These are phyloP conservation scores for Aspergillus carbonarius DNA, from an alignment of 2,329 filamentous ascomycete species.

Conservation along the genomic window DNA sequence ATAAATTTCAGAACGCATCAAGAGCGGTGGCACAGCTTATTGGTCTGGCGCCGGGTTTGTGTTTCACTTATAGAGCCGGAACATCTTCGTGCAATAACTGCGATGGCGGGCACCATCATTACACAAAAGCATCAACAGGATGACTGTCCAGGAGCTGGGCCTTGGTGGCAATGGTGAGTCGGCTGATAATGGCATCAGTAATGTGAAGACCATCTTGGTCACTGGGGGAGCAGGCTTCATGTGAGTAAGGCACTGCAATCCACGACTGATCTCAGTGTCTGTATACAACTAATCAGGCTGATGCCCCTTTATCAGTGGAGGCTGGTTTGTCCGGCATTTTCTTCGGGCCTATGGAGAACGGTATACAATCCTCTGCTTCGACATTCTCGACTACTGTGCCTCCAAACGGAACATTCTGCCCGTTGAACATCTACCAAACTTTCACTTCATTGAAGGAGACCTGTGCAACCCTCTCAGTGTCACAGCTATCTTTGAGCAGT, in stretches of 20 bases:
- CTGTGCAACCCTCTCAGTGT: constrained; percentile 71
- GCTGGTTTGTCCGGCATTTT: constrained; percentile 79
- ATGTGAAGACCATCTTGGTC: not conserved
- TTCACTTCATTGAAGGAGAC: constrained; percentile 76
- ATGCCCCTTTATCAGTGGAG: constrained; percentile 48
- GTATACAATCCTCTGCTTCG: constrained; percentile 79
- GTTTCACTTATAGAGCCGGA: not conserved
- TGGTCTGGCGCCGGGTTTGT: not conserved
- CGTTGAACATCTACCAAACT: constrained; percentile 61
- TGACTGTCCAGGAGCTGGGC: not conserved
- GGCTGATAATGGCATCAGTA: not conserved
- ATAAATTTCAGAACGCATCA: no score
- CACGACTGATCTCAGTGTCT: not conserved
- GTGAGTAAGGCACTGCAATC: not conserved
- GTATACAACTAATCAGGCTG: not conserved
- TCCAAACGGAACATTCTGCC: constrained; percentile 72
- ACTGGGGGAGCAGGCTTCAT: constrained; percentile 9
- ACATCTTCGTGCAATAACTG: not conserved
- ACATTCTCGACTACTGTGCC: constrained; percentile 81
- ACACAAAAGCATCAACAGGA: not conserved
- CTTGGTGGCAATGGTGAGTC: not conserved
- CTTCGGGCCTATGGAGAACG: constrained; percentile 66
- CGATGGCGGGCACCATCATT: not conserved
- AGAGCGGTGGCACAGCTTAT: not conserved
- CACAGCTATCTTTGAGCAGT: constrained; percentile 66